phyloP scores from a whole-genome alignment of 306 rosid genomes.

The Crotalaria pallida region DNA sequence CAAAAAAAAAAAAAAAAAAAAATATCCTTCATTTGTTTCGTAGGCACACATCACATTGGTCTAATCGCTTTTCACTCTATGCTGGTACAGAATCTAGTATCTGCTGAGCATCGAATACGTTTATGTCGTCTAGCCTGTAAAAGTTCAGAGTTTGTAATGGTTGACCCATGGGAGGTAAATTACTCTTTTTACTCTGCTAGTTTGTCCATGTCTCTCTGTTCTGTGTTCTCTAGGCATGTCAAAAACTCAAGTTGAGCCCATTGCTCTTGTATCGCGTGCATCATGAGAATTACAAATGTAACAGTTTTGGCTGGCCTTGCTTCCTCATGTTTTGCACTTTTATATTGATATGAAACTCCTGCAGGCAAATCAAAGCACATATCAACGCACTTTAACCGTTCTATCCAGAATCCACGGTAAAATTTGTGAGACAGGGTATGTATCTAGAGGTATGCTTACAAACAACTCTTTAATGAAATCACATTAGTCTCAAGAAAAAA shows the following conservation, averaged over 20 bases:
- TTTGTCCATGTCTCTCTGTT: not conserved
- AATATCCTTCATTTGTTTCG: not conserved
- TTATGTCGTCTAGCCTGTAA: conserved; percentile 65
- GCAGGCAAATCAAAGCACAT: conserved; percentile 74
- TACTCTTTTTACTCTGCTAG: not conserved
- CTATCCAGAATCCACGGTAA: conserved; percentile 57
- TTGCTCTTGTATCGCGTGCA: not conserved
- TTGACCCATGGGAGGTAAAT: conserved; percentile 93
- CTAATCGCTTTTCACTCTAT: conserved; percentile 15
- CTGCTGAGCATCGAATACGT: conserved; percentile 65
- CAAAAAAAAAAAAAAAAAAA: too few relatives aligned
- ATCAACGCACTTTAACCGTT: conserved; percentile 61
- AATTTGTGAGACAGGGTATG: conserved; percentile 39
- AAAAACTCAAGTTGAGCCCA: not conserved
- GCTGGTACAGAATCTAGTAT: conserved; percentile 51
- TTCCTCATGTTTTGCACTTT: conserved; percentile 13
- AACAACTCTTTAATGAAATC: not conserved
- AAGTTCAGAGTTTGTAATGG: conserved; percentile 80
- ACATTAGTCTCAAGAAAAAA: not conserved
- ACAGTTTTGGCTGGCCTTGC: not conserved
- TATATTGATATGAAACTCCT: too few relatives aligned
- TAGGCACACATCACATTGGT: not conserved
- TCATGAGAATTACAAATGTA: not conserved
- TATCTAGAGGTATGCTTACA: conserved; percentile 52
- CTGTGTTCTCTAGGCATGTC: not conserved